Base-by-base conservation (phyloP, 371 early-diverging fungal genomes). In the Chytridium lagenaria region DNA sequence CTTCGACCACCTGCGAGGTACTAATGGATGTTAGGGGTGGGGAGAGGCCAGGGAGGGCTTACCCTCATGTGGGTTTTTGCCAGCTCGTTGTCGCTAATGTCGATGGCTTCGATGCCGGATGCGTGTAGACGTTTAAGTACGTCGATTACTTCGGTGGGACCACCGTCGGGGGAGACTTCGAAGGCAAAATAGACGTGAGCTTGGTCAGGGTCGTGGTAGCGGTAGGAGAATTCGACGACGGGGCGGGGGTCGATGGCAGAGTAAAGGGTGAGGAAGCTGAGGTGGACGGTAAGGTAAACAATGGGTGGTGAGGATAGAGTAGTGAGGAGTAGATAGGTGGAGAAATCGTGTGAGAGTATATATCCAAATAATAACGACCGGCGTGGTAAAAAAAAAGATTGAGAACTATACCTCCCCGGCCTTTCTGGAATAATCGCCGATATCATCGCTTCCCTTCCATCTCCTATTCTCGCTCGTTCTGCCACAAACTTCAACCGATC, bases 401-500 rank as follows among this genome's bases (percentile, higher is more conserved):
- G n/a, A n/a, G n/a, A n/a, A n/a, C n/a, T n/a, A n/a, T n/a, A n/a
- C n/a, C 78, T 86, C 28, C 97, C 96, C 0, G 95, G 93, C 39
- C 77, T 68, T 77, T 96, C 97, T 30, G 96, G 96, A 44, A 97
- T 92, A 15, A 90, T 88, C 2, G 90, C 92, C 0, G 90, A 90
- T 50, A 94, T 81, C 26, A 98, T 85, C 0, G 91, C 95, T 76
- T 98, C 98, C 34, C 84, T 86, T 16, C 89, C 86, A 76, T 95
- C 93, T 70, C 98, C 97, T 22, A 97, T 77, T 12, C 91, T 86
- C 0, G 96, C 92, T 63, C 97, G 89, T 78, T 97, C 97, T 23
- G 95, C 93, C 15, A 98, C 95, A 74, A 96, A 97, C 22, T 96
- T 88, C 15, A 98, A 83, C 0, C 96, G 88, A 75, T 96, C 94